These are phyloP conservation scores for Phytophthora sp. DNA, from an alignment of 352 stramenopile species.

Conservation along the genomic window DNA sequence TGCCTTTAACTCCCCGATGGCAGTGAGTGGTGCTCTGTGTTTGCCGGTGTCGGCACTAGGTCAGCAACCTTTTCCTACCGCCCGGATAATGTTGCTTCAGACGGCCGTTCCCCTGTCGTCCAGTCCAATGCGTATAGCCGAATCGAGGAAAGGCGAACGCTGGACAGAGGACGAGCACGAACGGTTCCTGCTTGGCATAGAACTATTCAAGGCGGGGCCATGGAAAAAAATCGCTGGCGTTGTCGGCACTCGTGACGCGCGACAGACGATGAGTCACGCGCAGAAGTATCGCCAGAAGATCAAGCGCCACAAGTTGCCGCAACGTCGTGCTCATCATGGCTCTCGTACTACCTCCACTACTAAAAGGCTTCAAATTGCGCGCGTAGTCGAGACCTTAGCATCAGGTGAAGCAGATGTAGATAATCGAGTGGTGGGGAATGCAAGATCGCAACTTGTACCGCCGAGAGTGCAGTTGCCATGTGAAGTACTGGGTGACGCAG, in stretches of 20 bases:
- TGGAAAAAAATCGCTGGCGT: slow-evolving; percentile 55
- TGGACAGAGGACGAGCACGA: slow-evolving; percentile 62
- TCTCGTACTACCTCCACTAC: slow-evolving; percentile 11
- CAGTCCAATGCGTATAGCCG: slow-evolving; percentile 6
- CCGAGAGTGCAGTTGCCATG: slow-evolving; percentile 24
- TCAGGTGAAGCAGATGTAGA: slow-evolving; percentile 10
- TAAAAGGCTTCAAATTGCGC: slow-evolving; percentile 24
- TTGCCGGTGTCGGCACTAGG: not conserved
- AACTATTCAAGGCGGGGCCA: slow-evolving; percentile 51
- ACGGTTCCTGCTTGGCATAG: slow-evolving; percentile 52
- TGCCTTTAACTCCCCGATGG: slow-evolving; percentile 1
- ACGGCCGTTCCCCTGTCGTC: not conserved
- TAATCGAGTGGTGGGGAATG: slow-evolving; percentile 10
- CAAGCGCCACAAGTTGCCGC: slow-evolving; percentile 33
- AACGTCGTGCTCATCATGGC: not conserved
- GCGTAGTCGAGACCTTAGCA: not conserved
- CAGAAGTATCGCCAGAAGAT: slow-evolving; percentile 69
- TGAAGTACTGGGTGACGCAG: slow-evolving; percentile 13
- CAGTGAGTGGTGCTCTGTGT: not conserved
- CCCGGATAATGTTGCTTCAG: not conserved
- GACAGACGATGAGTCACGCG: slow-evolving; percentile 64
- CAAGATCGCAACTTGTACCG: slow-evolving; percentile 17
- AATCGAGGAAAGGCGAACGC: slow-evolving; percentile 34
- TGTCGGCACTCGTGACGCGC: slow-evolving; percentile 52
- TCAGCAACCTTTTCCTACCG: not conserved